phyloP scores from a whole-genome alignment of 1,284 basidiomycete species.

The Malassezia pachydermatis region DNA sequence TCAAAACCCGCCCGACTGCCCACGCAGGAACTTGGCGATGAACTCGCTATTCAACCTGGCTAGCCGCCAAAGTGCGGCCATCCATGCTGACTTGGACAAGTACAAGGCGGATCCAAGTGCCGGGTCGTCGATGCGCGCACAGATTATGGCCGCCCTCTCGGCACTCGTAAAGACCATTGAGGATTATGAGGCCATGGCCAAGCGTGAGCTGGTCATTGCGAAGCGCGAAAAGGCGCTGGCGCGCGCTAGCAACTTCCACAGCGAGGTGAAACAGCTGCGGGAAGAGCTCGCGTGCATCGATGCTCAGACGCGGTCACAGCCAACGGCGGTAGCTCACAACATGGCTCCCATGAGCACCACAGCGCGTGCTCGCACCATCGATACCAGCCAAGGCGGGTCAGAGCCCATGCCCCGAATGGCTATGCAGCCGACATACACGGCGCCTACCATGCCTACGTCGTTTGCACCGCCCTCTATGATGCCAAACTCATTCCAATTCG shows the following conservation, averaged over 20 bases:
- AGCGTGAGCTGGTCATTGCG: slow-evolving; percentile 37
- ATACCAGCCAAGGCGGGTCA: neutral
- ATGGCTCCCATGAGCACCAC: neutral
- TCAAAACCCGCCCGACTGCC: too few relatives aligned
- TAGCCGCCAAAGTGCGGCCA: slow-evolving; percentile 39
- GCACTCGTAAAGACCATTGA: slow-evolving; percentile 42
- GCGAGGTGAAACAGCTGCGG: slow-evolving; percentile 31
- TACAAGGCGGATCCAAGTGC: slow-evolving; percentile 24
- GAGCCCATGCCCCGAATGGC: neutral
- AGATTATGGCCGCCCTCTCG: slow-evolving; percentile 33
- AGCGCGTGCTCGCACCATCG: neutral
- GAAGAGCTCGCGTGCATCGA: slow-evolving; percentile 15
- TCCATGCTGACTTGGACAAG: slow-evolving; percentile 38
- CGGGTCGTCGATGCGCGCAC: slow-evolving; percentile 21
- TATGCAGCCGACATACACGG: neutral
- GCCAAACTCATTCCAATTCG: neutral
- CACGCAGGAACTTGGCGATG: too few relatives aligned
- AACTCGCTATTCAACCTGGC: slow-evolving; percentile 47
- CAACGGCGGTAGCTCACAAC: neutral
- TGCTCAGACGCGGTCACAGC: neutral
- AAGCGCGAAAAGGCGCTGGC: slow-evolving; percentile 45
- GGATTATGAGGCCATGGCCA: slow-evolving; percentile 45
- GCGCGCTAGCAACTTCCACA: slow-evolving; percentile 36
- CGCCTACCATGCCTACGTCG: neutral
- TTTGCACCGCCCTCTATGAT: neutral